Evolutionary conservation across 148 eudicot species (phyloP), one percentile per base, ranked within the genome.

Genomic region (Fagopyrum esculentum): DNA sequence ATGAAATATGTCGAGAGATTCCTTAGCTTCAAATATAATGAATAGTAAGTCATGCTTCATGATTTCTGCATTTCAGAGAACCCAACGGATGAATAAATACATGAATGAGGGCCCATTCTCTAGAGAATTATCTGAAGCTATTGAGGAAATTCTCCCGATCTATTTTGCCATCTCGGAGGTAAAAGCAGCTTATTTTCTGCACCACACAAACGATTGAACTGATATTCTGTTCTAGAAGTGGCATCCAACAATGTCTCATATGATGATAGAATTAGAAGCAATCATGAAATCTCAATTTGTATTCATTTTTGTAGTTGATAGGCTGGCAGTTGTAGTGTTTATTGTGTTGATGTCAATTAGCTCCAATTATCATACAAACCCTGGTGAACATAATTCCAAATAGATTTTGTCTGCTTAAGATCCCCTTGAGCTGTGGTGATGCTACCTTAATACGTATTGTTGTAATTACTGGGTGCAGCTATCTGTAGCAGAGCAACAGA

Each of bases 401-500:
- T 35, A 35, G 40, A 35, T 35, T 35, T 35, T 35, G 40, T 35
- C 40, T 1, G 40, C 40, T 35, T 35, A 35, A 35, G 40, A 35
- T 35, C 40, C 3, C 40, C 3, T 35, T 35, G 40, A 35, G 40
- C 40, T 35, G 40, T 35, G 40, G 3, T 35, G 40, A 35, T 35
- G 40, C 40, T 35, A 35, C 40, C 40, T 89, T 60, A 78, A 82
- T 55, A 56, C 84, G 46, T 75, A 79, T 73, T 90, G 90, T 46
- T 52, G 3, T 22, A 26, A 30, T 17, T 60, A 9, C 10, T 57
- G 52, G 46, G 35, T 75, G 76, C 93, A 94, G 98, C 93, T 94
- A 52, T 93, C 98, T 15, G 82, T 80, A 71, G 96, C 89, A 76
- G 70, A 77, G 75, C 97, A 87, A 68, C 90, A 79, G 50, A 85